Evolutionary conservation across 1,284 basidiomycete species (phyloP), one percentile per base, ranked within the genome.

Genomic region (Leccinum angustisporum): DNA sequence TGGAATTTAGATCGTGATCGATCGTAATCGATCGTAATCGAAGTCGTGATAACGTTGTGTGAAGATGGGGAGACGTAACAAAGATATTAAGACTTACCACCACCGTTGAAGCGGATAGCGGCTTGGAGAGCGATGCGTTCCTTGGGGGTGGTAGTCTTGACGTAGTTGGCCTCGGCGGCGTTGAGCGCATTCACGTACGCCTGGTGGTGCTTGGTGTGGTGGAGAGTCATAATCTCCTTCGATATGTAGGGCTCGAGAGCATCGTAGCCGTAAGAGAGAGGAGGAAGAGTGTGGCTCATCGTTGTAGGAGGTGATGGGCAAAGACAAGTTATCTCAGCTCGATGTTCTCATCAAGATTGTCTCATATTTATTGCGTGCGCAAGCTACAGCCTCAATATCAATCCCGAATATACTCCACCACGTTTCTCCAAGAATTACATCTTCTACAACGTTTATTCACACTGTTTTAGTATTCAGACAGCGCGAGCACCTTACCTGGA

Each of bases 131-230:
- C 86, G 72, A 95, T 95, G 72, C 86, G 86, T 75, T 94, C 89
- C 78, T 88, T 89, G 63, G 90, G 85, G 54, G 85, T 81, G 5
- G 78, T 63, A 0, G 87, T 78, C 67, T 87, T 86, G 61, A 85
- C 79, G 71, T 90, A 90, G 38, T 84, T 81, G 63, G 84, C 81
- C 78, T 95, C 92, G 54, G 92, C 92, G 18, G 86, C 82, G 75
- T 91, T 92, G 65, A 92, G 80, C 5, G 83, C 86, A 65, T 81
- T 91, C 46, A 91, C 89, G 67, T 92, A 91, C 52, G 88, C 85
- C 77, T 90, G 90, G 75, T 95, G 94, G 75, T 95, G 93, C 81
- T 93, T 94, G 57, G 80, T 84, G 80, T 95, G 93, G 79, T 95
- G 93, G 56, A 95, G 87, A 68, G 77, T 80, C 91, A 94, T 94